Conservation (phyloP, 2,329 filamentous ascomycete species). For the Penicillium paneum region DNA sequence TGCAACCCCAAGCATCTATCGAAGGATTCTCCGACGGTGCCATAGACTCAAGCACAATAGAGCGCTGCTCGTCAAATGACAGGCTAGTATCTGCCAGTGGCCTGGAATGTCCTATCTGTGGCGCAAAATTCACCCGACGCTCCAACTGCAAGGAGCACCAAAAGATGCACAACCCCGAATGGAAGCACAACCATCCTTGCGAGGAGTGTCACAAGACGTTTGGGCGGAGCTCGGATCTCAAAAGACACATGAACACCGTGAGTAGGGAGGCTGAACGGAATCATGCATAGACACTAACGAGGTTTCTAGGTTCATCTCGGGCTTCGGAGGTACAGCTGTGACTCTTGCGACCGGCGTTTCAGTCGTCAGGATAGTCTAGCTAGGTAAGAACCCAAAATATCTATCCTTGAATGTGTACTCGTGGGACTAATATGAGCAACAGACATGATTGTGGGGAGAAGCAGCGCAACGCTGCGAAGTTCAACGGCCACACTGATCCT, state of each 20-base stretch:
- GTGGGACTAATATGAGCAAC: neutral
- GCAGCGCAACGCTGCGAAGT: neutral
- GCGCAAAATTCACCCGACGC: conserved; percentile 73
- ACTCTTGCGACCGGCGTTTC: conserved; percentile 16
- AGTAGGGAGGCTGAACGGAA: conserved; percentile 36
- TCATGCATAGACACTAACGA: neutral
- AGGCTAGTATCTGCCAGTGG: conserved; percentile 52
- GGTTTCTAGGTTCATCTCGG: conserved; percentile 4
- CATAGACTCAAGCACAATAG: neutral
- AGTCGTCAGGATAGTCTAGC: conserved; percentile 13
- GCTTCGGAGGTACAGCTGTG: conserved; percentile 10
- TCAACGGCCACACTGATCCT: neutral
- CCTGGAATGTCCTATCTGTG: conserved; percentile 71
- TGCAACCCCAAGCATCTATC: neutral
- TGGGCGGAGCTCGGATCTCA: conserved; percentile 76
- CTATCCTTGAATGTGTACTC: neutral
- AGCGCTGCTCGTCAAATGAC: conserved; percentile 4
- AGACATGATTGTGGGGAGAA: conserved; percentile 1
- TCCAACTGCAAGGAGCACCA: conserved; percentile 87
- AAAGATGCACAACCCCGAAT: conserved; percentile 74
- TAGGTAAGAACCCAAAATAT: conserved; percentile 8
- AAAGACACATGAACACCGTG: conserved; percentile 54
- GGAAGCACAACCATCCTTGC: conserved; percentile 70
- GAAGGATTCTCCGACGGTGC: conserved; percentile 1
- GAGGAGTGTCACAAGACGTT: conserved; percentile 70